A percentile compares a stretch with the other conserved stretches of the same genome.
Conservation (phyloP, 2,329 filamentous ascomycete species). For the Moelleriella libera region DNA sequence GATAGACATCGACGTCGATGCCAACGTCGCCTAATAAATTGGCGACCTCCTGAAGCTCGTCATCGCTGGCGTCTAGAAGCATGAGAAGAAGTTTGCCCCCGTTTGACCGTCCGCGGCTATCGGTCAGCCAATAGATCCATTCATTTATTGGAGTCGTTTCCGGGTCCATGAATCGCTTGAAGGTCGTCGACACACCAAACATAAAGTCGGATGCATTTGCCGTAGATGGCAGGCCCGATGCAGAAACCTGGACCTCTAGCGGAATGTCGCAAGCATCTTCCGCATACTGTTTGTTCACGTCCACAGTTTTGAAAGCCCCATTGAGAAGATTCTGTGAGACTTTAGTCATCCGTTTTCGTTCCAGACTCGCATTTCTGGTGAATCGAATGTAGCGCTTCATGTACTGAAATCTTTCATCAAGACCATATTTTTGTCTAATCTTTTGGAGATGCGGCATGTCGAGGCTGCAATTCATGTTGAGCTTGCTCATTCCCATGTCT, state of each 20-base stretch:
- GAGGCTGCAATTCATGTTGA: conserved; percentile 33
- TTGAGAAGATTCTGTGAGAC: conserved; percentile 32
- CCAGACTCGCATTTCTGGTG: conserved; percentile 29
- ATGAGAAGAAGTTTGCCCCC: conserved; percentile 41
- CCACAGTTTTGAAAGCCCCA: conserved; percentile 31
- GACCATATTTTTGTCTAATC: conserved; percentile 29
- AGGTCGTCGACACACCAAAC: conserved; percentile 46
- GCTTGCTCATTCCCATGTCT: conserved; percentile 8
- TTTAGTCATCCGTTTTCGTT: conserved; percentile 36
- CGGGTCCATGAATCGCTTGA: conserved; percentile 35
- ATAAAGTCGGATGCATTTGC: conserved; percentile 43
- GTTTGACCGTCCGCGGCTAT: conserved; percentile 39
- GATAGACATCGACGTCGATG: conserved; percentile 43
- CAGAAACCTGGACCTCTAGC: conserved; percentile 34
- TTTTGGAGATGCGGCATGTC: conserved; percentile 30
- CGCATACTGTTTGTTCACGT: conserved; percentile 26
- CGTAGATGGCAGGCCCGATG: conserved; percentile 32
- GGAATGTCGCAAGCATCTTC: conserved; percentile 31
- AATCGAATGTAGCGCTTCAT: conserved; percentile 40
- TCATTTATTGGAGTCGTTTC: conserved; percentile 39
- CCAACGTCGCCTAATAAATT: conserved; percentile 31
- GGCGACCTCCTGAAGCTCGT: conserved; percentile 34
- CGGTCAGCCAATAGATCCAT: conserved; percentile 47
- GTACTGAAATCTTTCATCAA: conserved; percentile 39
- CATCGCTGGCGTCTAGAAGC: conserved; percentile 36